A percentile compares a stretch with the other conserved stretches of the same genome.
Evolutionary conservation across 306 rosid species (phyloP).

Genomic region (Sphenostylis stenocarpa): DNA sequence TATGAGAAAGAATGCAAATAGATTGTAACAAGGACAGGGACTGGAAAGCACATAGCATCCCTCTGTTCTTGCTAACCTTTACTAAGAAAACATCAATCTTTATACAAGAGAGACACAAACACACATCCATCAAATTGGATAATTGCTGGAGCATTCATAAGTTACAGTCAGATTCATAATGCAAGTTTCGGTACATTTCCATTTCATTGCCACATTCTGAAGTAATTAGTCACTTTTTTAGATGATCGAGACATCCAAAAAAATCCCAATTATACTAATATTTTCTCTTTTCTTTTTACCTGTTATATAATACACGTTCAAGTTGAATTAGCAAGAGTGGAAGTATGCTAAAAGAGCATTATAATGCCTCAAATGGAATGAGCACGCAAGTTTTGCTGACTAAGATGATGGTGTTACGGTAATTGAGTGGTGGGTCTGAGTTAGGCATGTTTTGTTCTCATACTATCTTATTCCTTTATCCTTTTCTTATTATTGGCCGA

Average conservation of each 20-base stretch:
- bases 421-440: slow-evolving; percentile 44
- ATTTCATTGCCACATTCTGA: slow-evolving; percentile 38
- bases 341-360: slow-evolving; percentile 35
- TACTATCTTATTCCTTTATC: slow-evolving; percentile 1
- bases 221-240: slow-evolving; percentile 38
- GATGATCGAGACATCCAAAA: slow-evolving; percentile 37
- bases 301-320: neutral
- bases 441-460: slow-evolving; percentile 30
- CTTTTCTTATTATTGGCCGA: slow-evolving; percentile 29
- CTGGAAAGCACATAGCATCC: slow-evolving; percentile 4
- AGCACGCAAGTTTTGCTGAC: slow-evolving; percentile 38
- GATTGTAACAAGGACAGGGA: slow-evolving; percentile 20
- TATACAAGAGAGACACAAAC: neutral
- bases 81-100: neutral
- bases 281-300: neutral
- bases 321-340: slow-evolving; percentile 29
- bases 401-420: slow-evolving; percentile 30
- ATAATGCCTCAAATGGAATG: slow-evolving; percentile 30
- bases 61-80: slow-evolving; percentile 8
- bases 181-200: slow-evolving; percentile 35
- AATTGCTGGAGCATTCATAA: slow-evolving; percentile 31
- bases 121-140: slow-evolving; percentile 23
- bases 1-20: slow-evolving; percentile 3
- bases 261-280: slow-evolving; percentile 27
- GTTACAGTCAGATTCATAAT: slow-evolving; percentile 26